phyloP scores from a whole-genome alignment of 139 green algal genomes.

The Micractinium sp. region DNA sequence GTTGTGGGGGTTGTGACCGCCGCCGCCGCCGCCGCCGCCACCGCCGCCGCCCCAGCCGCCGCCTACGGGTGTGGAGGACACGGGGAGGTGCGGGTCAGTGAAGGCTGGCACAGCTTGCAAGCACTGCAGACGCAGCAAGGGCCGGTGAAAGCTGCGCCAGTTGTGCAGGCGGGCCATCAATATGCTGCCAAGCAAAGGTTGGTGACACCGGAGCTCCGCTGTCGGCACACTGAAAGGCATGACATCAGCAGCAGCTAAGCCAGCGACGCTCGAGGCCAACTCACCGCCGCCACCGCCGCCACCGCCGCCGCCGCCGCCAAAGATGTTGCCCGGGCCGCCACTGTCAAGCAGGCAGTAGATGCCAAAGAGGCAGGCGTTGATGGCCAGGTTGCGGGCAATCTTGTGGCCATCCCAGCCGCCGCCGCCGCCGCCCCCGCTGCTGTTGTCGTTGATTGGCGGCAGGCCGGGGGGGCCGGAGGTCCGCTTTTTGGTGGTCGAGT shows the following conservation, averaged over 20 bases:
- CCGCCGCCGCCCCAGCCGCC: slow-evolving; percentile 34
- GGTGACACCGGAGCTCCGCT: no score
- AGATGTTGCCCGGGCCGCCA: slow-evolving; percentile 42
- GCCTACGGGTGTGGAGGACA: background rate
- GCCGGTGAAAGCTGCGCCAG: no score
- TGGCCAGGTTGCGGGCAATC: slow-evolving; percentile 51
- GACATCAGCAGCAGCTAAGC: no score
- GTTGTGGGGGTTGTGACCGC: slow-evolving; percentile 25
- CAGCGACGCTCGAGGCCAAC: background rate
- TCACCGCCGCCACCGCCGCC: slow-evolving; percentile 39
- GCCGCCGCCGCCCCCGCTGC: slow-evolving; percentile 53
- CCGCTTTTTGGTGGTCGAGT: slow-evolving; percentile 57
- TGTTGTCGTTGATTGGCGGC: slow-evolving; percentile 55
- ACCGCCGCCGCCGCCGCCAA: slow-evolving; percentile 52
- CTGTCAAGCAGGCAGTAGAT: slow-evolving; percentile 56
- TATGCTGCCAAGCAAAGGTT: no score
- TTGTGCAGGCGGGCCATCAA: no score
- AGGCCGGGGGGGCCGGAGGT: slow-evolving; percentile 55
- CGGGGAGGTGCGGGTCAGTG: background rate
- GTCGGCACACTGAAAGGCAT: background rate
- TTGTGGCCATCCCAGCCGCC: slow-evolving; percentile 54
- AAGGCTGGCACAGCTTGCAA: background rate
- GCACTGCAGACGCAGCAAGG: no score
- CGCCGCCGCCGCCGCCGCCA: slow-evolving; percentile 39
- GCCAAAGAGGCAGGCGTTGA: slow-evolving; percentile 52